phyloP scores from a whole-genome alignment of 352 stramenopile species.

The Thalassiosira mediterranea region DNA sequence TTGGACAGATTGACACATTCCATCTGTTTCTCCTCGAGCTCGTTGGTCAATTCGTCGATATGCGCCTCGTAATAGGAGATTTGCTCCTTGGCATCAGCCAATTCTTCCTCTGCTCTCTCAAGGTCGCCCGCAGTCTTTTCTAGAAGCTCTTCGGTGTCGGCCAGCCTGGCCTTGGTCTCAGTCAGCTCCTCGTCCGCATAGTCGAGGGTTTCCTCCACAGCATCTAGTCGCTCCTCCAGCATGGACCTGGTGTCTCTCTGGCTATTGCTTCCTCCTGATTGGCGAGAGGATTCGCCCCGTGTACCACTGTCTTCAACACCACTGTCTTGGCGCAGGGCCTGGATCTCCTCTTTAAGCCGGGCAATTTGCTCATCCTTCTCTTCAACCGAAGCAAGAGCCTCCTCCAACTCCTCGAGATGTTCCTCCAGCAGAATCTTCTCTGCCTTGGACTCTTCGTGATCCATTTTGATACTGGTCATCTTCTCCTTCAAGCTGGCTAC shows the following conservation, averaged over 20 bases:
- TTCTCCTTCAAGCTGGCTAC: constrained; percentile 42
- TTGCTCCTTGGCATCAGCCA: constrained; percentile 20
- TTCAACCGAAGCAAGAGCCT: background rate
- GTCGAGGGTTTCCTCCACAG: constrained; percentile 29
- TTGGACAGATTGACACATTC: constrained; percentile 30
- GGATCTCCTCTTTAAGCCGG: constrained; percentile 32
- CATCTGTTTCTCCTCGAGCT: constrained; percentile 8
- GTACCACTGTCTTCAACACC: no score
- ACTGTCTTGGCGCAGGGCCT: constrained; percentile 5
- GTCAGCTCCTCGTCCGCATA: constrained; percentile 43
- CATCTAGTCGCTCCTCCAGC: constrained; percentile 31
- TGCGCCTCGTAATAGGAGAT: background rate
- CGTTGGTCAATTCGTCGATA: constrained; percentile 14
- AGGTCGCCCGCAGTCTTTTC: constrained; percentile 23
- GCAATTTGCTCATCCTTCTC: constrained; percentile 15
- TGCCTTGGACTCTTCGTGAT: constrained; percentile 59
- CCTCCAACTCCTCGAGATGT: constrained; percentile 44
- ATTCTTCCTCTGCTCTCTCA: constrained; percentile 26
- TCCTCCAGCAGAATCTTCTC: constrained; percentile 50
- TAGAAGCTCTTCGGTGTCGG: constrained; percentile 30
- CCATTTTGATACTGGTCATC: constrained; percentile 56
- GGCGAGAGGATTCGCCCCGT: background rate
- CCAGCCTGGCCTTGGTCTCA: constrained; percentile 28
- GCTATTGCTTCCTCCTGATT: background rate
- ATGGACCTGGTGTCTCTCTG: constrained; percentile 18